A percentile compares a stretch with the other conserved stretches of the same genome.
These are phyloP conservation scores for Cyclanthera cordifolia DNA, from an alignment of 306 rosid species.

Conservation along the genomic window DNA sequence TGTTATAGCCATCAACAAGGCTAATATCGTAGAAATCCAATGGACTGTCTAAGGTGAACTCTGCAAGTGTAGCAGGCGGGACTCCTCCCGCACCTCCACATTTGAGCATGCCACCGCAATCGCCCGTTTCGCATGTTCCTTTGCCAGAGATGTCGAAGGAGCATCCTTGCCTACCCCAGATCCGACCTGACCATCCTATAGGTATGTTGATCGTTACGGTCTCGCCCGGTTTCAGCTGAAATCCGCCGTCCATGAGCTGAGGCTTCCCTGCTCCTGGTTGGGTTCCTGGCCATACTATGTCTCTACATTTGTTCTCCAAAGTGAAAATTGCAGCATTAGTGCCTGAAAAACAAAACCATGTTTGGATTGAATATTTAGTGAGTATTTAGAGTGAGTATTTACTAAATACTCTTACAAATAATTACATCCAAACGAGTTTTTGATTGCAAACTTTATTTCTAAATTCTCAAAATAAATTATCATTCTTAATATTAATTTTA, in stretches of 20 bases:
- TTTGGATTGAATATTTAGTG: no score
- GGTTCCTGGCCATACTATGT: constrained; percentile 45
- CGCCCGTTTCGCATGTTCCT: constrained; percentile 44
- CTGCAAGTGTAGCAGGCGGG: constrained; percentile 49
- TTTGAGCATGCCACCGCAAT: constrained; percentile 37
- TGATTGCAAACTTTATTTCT: no score
- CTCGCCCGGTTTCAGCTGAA: constrained; percentile 22
- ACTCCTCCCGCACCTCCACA: constrained; percentile 36
- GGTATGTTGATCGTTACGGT: constrained; percentile 27
- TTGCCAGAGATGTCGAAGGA: constrained; percentile 29
- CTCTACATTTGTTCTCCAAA: constrained; percentile 31
- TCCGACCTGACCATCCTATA: constrained; percentile 48
- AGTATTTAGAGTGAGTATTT: no score
- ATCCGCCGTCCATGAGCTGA: constrained; percentile 34
- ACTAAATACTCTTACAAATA: no score
- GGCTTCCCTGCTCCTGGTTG: constrained; percentile 36
- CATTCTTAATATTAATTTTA: no score
- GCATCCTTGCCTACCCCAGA: constrained; percentile 42
- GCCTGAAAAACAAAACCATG: constrained; percentile 19
- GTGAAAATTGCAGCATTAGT: constrained; percentile 40
- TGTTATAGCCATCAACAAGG: constrained; percentile 62
- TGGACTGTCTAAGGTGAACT: constrained; percentile 50
- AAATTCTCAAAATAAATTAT: no score
- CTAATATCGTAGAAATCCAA: constrained; percentile 48
- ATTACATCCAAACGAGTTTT: no score